Evolutionary conservation across 2,329 filamentous ascomycete species (phyloP).

Genomic region (Talaromyces sp.): DNA sequence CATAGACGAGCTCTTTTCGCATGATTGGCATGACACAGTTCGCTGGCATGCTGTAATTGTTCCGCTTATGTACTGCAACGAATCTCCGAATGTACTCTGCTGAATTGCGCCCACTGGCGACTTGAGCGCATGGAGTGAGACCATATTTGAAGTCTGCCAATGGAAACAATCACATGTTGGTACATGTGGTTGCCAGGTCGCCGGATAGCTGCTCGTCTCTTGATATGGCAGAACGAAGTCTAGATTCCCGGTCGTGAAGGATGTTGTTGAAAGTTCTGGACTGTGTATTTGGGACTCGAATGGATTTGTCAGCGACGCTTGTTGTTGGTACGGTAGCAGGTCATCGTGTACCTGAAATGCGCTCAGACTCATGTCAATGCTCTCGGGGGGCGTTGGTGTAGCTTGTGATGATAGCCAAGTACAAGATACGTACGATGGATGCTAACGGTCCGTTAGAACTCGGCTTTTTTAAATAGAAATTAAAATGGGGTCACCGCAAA

Average conservation of each 20-base stretch:
- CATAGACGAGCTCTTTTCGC: slow-evolving; percentile 15
- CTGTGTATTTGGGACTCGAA: not conserved
- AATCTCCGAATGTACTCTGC: slow-evolving; percentile 6
- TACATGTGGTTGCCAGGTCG: not conserved
- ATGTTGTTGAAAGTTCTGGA: not conserved
- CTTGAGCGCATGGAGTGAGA: slow-evolving; percentile 13
- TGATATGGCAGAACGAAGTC: not conserved
- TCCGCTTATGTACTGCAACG: slow-evolving; percentile 3
- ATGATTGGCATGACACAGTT: slow-evolving; percentile 14
- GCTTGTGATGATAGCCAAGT: slow-evolving; percentile 10
- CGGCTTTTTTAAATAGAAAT: not conserved
- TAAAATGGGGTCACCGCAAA: not conserved
- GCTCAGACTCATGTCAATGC: slow-evolving; percentile 1
- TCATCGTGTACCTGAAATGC: slow-evolving; percentile 3
- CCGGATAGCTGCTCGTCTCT: not conserved
- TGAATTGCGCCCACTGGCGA: not conserved
- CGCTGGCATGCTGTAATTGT: slow-evolving; percentile 14
- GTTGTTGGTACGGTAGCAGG: not conserved
- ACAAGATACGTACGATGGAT: slow-evolving; percentile 1
- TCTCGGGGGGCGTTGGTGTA: slow-evolving; percentile 14
- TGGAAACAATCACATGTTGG: slow-evolving; percentile 15
- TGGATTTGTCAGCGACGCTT: not conserved
- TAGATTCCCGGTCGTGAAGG: not conserved
- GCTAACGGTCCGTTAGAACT: not conserved
- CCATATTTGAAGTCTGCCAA: slow-evolving; percentile 14